phyloP scores from a whole-genome alignment of 2,329 filamentous ascomycete genomes.

The Aspergillus carbonarius region DNA sequence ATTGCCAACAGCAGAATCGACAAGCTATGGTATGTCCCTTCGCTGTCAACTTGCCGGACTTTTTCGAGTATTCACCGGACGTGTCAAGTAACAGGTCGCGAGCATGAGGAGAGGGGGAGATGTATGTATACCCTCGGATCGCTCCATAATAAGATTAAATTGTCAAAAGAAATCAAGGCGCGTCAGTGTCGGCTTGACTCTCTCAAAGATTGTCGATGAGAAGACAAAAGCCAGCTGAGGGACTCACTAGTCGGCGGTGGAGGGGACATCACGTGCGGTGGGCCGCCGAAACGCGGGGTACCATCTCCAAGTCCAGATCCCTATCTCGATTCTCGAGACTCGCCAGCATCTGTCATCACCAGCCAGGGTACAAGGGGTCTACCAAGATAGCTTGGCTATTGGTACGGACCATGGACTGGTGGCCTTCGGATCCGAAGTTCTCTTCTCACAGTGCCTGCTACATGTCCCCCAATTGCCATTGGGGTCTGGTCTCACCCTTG shows the following conservation, averaged over 20 bases:
- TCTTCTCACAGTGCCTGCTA: not conserved
- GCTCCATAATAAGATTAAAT: not conserved
- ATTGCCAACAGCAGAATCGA: not conserved
- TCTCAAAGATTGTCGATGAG: not conserved
- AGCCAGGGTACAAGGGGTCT: not conserved
- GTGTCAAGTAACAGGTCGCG: not conserved
- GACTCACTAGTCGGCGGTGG: not conserved
- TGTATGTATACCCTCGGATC: not conserved
- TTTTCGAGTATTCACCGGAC: not conserved
- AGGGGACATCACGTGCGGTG: not conserved
- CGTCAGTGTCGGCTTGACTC: not conserved
- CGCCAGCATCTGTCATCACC: not conserved
- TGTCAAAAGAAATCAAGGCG: not conserved
- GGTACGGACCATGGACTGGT: not conserved
- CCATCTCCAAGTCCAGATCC: not conserved
- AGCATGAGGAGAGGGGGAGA: not conserved
- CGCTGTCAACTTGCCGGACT: not conserved
- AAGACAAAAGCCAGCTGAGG: not conserved
- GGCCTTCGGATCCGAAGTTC: not conserved
- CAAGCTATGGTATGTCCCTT: not conserved
- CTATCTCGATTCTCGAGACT: not conserved
- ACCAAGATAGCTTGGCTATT: no score
- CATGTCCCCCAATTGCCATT: not conserved
- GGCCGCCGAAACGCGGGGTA: conserved; percentile 5
- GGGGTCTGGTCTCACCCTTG: conserved; percentile 20